These are phyloP conservation scores for Dendrobium chrysotoxum DNA, from an alignment of 106 monocot species.

Conservation along the genomic window DNA sequence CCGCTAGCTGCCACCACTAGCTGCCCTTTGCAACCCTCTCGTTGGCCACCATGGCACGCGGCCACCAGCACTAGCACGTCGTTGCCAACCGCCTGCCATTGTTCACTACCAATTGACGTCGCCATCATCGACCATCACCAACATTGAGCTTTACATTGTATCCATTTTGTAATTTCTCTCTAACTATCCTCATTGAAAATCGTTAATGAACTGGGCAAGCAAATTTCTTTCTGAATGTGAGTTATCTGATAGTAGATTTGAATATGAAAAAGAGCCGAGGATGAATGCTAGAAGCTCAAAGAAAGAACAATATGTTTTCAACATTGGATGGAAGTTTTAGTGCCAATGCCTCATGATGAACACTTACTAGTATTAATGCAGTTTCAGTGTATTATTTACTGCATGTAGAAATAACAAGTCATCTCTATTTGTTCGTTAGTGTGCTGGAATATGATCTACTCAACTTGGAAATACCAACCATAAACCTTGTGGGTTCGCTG, in stretches of 20 bases:
- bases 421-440: conserved; percentile 22
- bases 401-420: background rate
- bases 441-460: conserved; percentile 80
- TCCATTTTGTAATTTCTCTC: no score
- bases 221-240: no score
- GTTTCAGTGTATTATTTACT: background rate
- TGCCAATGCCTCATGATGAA: background rate
- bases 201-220: no score
- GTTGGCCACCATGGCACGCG: no score
- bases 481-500: conserved; percentile 69
- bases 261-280: background rate
- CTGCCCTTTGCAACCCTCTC: no score
- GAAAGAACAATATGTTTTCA: background rate
- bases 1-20: no score
- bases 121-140: no score
- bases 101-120: no score
- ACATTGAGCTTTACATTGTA: no score
- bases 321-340: background rate
- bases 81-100: no score
- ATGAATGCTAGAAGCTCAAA: background rate
- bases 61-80: no score
- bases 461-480: conserved; percentile 90
- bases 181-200: no score
- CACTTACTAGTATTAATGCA: background rate
- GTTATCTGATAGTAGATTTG: background rate